Percentiles rank a stretch among this genome's conserved stretches.
Conservation (phyloP, 257 asterid genomes). For the Nicotiana noctiflora region DNA sequence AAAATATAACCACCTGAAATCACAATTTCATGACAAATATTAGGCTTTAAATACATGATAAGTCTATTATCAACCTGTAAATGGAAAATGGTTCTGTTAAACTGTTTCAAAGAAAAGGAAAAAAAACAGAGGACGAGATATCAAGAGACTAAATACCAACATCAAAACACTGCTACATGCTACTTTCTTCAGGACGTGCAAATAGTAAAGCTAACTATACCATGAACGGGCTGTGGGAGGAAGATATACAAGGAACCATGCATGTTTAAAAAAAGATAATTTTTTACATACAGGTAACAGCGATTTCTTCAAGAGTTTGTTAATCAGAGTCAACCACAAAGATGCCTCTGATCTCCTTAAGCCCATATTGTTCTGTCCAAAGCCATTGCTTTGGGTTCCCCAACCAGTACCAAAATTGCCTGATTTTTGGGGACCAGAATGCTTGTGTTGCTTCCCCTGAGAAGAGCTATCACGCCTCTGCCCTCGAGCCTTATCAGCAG, state of each 20-base stretch:
- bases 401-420: constrained; percentile 33
- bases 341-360: constrained; percentile 86
- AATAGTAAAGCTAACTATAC: neutral
- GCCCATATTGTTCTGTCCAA: constrained; percentile 42
- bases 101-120: neutral
- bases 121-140: neutral
- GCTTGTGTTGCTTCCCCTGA: constrained; percentile 32
- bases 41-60: neutral
- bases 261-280: neutral
- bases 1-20: constrained; percentile 60
- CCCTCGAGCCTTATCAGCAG: constrained; percentile 27
- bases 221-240: neutral
- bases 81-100: neutral
- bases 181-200: neutral
- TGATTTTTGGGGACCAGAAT: constrained; percentile 26
- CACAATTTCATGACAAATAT: neutral
- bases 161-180: neutral
- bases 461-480: constrained; percentile 27
- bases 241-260: neutral
- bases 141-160: neutral
- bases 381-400: constrained; percentile 46
- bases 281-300: constrained; percentile 72
- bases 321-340: constrained; percentile 74
- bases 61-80: constrained; percentile 1
- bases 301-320: constrained; percentile 70